These are phyloP conservation scores for Vigna unguiculata DNA, from an alignment of 306 rosid genomes.

Conservation along the genomic window DNA sequence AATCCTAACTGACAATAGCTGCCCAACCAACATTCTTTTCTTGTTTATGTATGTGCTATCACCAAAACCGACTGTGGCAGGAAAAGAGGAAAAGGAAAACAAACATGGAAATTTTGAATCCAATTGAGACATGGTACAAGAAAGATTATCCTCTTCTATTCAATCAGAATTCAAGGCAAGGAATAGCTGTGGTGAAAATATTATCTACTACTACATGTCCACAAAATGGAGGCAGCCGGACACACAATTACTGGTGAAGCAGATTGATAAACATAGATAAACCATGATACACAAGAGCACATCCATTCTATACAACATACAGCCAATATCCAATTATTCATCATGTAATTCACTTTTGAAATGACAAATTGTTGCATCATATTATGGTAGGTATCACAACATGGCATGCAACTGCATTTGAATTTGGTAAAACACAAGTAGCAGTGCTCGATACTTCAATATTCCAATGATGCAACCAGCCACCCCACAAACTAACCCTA, in stretches of 20 bases:
- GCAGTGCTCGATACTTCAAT: conserved; percentile 22
- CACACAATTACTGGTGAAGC: conserved; percentile 16
- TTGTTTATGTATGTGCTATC: background rate
- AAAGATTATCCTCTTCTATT: background rate
- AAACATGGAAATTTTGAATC: background rate
- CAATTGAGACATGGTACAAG: background rate
- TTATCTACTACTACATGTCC: background rate
- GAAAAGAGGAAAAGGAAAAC: background rate
- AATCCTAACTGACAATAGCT: background rate
- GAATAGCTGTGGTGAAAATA: conserved; percentile 3
- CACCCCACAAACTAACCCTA: conserved; percentile 37
- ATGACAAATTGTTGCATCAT: conserved; percentile 9
- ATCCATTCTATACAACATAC: conserved; percentile 1
- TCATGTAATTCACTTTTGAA: conserved; percentile 3
- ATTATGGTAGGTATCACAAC: background rate
- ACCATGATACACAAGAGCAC: conserved; percentile 19
- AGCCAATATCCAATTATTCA: background rate
- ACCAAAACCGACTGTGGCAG: background rate
- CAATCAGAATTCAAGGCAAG: conserved; percentile 18
- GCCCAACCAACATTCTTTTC: background rate
- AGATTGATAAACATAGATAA: conserved; percentile 12
- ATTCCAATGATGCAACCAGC: conserved; percentile 35
- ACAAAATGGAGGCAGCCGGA: conserved; percentile 15
- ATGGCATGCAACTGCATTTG: conserved; percentile 34
- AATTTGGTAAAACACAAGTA: conserved; percentile 12